Base-by-base conservation (phyloP, 805 yeast species). In the Blastobotrys peoriensis region DNA sequence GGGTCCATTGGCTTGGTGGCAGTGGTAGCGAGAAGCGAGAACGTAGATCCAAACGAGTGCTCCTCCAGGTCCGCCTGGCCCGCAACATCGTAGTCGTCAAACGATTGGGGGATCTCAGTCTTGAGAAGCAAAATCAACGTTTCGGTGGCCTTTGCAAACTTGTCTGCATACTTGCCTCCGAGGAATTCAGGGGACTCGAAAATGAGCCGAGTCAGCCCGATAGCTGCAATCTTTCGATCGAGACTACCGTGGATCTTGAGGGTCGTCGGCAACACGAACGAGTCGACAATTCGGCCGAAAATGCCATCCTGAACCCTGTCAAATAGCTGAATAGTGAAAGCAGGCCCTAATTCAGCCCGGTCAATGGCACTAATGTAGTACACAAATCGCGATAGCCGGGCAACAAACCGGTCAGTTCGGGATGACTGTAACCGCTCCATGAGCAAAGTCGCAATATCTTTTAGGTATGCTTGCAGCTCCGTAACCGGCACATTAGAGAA, bases 11-110 rank as follows among this genome's bases (percentile, higher is more conserved):
- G 73, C 50, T 72, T 77, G 13, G 65, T 64, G 27, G 76, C 71
- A 39, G 88, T 79, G 2, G 84, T 75, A 1, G 75, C 78, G 47
- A 93, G 69, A 57, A 76, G 80, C 42, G 94, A 85, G 63, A 78
- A 93, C 42, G 81, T 78, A 0, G 96, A 82, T 2, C 98, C 98
- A 64, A 89, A 93, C 2, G 93, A 71, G 49, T 88, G 95, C 42
- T 83, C 88, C 40, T 44, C 51, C 13, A 41, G 22, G 13, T 43
- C 33, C 9, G 38, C 30, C 33, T 35, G 36, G 22, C 50, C 47
- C 9, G 50, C 56, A 28, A 69, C 64, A 22, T 42, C 57, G 28
- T 70, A 65, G 22, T 44, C 58, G 15, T 48, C 49, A 34, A 68
- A 62, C 3, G 65, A 48, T 45, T 66, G 68, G 2, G 65, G 71